Base-by-base conservation (phyloP, 2,329 filamentous ascomycete species). In the Knufia fluminis region DNA sequence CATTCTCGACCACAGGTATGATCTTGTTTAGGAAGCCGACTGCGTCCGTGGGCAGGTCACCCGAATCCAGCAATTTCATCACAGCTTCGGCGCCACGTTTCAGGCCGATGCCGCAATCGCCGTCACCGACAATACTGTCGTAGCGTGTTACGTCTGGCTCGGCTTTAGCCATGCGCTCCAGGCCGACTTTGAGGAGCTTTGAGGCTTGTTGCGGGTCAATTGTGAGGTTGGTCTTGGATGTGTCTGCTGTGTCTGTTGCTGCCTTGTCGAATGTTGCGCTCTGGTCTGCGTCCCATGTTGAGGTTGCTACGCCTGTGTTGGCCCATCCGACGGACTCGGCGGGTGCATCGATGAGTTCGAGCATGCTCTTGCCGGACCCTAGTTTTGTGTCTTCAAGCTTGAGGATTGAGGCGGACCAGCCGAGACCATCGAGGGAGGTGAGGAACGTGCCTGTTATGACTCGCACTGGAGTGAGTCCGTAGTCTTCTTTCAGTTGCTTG, bases 61-160 rank as follows among this genome's bases (percentile, higher is more conserved):
- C 57, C 48, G 62, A 60, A 31, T 68, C 58, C 7, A 78, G 59
- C 50, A 71, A 61, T 40, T 65, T 64, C 19, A 75, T 64, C 22
- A 77, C 66, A 28, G 71, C 71, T 74, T 94, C 83, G n/a, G 89
- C 88, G 43, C 89, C 89, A 54, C 88, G 81, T 71, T 87, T 88
- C 53, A 95, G 72, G 3, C 87, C 87, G 51, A 88, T 86, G 8
- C 89, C 89, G 61, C 89, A 95, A 67, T 95, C 89, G 41, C 89
- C 89, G 62, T 95, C 89, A 36, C 89, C 89, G 20, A 94, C 87
- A 10, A 92, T 79, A 0, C 87, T 94, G 61, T 86, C 83, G 61
- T 76, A 86, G 48, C 70, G 75, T 9, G 83, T 86, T 48, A 86
- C 71, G 36, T 82, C 74, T 7, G 79, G 75, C 60, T 86, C 83